Conservation (phyloP, 2,329 filamentous ascomycete species). For the Fusarium camptoceras region DNA sequence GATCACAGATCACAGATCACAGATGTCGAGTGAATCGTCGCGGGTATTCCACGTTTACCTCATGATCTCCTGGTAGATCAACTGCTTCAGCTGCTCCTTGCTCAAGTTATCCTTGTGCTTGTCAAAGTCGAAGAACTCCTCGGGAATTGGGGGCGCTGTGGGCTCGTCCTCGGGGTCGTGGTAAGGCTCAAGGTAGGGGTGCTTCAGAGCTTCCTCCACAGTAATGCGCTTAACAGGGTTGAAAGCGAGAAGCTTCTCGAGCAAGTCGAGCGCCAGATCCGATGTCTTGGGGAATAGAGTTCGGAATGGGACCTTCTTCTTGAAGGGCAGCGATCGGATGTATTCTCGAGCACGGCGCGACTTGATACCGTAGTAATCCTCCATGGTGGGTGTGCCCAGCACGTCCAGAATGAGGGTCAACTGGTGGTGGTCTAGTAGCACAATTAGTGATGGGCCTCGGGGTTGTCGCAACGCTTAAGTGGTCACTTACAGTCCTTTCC, state of each 20-base stretch:
- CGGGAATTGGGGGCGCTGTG: conserved; percentile 93
- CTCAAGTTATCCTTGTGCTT: conserved; percentile 99
- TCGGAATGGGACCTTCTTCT: conserved; percentile 99
- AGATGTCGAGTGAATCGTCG: conserved; percentile 5
- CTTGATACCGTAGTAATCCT: conserved; percentile 99
- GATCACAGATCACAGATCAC: too few species aligned
- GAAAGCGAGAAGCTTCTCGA: conserved; percentile 96
- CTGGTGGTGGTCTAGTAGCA: conserved; percentile 88
- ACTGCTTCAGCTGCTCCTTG: conserved; percentile 96
- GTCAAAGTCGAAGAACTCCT: conserved; percentile 99
- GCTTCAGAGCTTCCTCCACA: conserved; percentile 95
- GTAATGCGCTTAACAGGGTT: conserved; percentile 99
- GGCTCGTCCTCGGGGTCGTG: conserved; percentile 99
- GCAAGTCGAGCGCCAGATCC: conserved; percentile 90
- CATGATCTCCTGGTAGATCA: conserved; percentile 98
- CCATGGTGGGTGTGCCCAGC: conserved; percentile 98
- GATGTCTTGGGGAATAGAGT: conserved; percentile 99
- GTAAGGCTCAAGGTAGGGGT: conserved; percentile 98
- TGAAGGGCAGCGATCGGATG: conserved; percentile 97
- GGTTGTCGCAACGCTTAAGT: neutral
- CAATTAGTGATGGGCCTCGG: conserved; percentile 12
- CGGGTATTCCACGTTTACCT: conserved; percentile 54
- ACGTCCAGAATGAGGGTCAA: conserved; percentile 97
- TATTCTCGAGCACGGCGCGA: conserved; percentile 97
- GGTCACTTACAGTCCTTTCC: conserved; percentile 90